Base-by-base conservation (phyloP, 352 stramenopile species). In the Phytophthora megakarya region DNA sequence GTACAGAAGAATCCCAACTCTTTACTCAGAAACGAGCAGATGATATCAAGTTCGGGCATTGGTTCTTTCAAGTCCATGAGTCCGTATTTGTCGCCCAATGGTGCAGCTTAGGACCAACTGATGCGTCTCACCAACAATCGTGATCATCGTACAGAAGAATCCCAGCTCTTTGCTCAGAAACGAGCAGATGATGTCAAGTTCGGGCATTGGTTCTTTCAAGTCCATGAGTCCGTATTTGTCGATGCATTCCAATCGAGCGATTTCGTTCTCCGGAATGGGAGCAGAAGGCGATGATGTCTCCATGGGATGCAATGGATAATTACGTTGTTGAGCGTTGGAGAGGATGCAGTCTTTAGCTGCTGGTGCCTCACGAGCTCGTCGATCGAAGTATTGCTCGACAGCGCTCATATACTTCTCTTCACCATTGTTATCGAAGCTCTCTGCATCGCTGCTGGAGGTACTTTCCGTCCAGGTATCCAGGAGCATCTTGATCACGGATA, bases 151-250 rank as follows among this genome's bases (percentile, higher is more conserved):
- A 23, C 71, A 75, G 38, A 84, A 78, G 56, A 81, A 84, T 3
- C 68, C 70, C 5, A 90, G 40, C 39, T 88, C 76, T 15, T 75
- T 72, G 28, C 70, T 71, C 2, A 80, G 65, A 28, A 90, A 75
- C 6, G 73, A 67, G 60, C 81, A 88, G 52, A 90, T 81, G 46
- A 89, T 80, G 45, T 80, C 73, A 19, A 88, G 63, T 60, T 89
- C 80, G 1, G 39, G 69, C 69, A 75, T 58, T 2, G 69, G 65
- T 10, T 65, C 64, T 5, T 65, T 65, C 23, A 88, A 63, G 15
- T 83, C 66, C 50, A 79, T 82, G 11, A 90, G 64, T 8, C 70
- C 54, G 1, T 72, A 57, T n/a, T 59, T n/a, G 6, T 75, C 39
- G 28, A 90, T 80, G 4, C 49, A 70, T 18, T 77, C 18, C 3